These are phyloP conservation scores for Beauveria scarabaeidicola DNA, from an alignment of 2,329 filamentous ascomycete species.

Conservation along the genomic window DNA sequence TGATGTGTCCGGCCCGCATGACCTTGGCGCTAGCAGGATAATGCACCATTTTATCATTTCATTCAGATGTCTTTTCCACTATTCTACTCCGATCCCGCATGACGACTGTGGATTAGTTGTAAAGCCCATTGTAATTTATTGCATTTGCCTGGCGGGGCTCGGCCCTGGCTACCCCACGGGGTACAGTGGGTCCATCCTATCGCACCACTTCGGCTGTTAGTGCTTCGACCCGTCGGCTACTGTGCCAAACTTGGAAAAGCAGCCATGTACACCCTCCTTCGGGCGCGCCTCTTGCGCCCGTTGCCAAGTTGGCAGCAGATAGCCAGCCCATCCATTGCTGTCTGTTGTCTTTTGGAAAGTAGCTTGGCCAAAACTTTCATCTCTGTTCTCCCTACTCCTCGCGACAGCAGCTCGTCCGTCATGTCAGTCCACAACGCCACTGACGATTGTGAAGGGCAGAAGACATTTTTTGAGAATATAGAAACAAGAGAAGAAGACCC, in stretches of 20 bases:
- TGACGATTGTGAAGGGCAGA: neutral
- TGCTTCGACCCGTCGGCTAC: neutral
- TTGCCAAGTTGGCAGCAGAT: neutral
- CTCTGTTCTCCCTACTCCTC: neutral
- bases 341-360: too few species aligned
- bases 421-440: neutral
- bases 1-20: neutral
- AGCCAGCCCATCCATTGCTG: neutral
- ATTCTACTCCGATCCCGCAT: neutral
- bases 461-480: neutral
- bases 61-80: neutral
- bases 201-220: neutral
- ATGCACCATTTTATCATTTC: neutral
- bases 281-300: neutral
- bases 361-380: neutral
- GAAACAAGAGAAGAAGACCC: neutral
- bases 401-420: neutral
- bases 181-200: neutral
- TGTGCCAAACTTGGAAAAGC: neutral
- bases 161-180: neutral
- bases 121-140: too few species aligned
- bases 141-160: too few species aligned
- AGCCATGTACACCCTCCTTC: neutral
- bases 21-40: neutral
- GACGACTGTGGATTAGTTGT: neutral